Percentiles rank a stretch among this genome's conserved stretches.
Conservation (phyloP, 306 rosid genomes). For the Psophocarpus tetragonolobus region DNA sequence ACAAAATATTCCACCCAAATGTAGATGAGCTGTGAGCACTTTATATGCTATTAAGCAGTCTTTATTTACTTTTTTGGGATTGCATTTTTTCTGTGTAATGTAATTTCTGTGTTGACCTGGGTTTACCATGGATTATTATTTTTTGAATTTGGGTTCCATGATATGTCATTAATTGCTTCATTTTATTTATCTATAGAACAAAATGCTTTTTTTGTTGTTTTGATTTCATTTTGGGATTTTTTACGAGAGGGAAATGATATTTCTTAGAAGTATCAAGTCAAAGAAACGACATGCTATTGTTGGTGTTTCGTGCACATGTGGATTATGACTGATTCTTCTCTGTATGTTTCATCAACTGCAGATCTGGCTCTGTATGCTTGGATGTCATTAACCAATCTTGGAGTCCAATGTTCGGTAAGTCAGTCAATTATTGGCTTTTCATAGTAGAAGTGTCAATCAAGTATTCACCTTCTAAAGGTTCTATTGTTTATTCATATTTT, state of each 20-base stretch:
- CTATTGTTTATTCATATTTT: not conserved
- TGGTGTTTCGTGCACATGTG: constrained; percentile 19
- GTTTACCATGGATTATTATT: constrained; percentile 2
- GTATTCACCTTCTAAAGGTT: constrained; percentile 3
- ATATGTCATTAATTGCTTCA: constrained; percentile 4
- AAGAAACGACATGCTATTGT: constrained; percentile 16
- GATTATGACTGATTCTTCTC: constrained; percentile 40
- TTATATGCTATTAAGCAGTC: constrained; percentile 25
- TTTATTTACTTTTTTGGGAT: not conserved
- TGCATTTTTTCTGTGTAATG: not conserved
- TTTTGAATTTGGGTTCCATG: constrained; percentile 6
- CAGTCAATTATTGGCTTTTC: constrained; percentile 30
- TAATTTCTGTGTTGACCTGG: not conserved
- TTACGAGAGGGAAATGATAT: constrained; percentile 10
- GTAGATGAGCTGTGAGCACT: constrained; percentile 94
- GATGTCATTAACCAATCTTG: constrained; percentile 98
- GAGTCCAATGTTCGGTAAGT: constrained; percentile 99
- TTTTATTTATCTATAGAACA: not conserved
- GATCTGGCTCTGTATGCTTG: constrained; percentile 98
- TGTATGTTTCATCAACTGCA: constrained; percentile 51
- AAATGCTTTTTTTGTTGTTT: not conserved
- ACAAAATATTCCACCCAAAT: constrained; percentile 96
- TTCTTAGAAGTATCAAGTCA: constrained; percentile 8
- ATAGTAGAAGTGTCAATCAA: constrained; percentile 27
- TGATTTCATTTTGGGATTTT: constrained; percentile 10